Evolutionary conservation across 306 rosid species (phyloP), one percentile per base, ranked within the genome.

Genomic region (Fagus sylvatica): DNA sequence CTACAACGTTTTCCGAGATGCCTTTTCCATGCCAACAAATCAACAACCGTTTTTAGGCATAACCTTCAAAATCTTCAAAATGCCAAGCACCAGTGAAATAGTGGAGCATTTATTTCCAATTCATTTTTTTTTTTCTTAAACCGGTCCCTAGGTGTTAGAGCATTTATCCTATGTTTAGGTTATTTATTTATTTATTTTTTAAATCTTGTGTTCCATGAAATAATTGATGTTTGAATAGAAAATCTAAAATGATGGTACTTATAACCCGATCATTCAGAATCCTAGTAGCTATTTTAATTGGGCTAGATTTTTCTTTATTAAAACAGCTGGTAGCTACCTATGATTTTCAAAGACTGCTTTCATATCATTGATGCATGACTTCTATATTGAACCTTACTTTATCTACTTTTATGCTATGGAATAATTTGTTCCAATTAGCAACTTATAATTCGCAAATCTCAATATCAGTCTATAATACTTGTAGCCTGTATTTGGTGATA

Each of bases 321-420:
- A 74, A 70, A 66, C 64, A 56, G 76, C 66, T 72, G 30, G 56
- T 57, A 74, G 40, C 55, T 67, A 54, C 62, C 51, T 77, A 67
- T 49, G 30, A 53, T 71, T 70, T 64, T 37, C 30, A 3, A 39
- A 36, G 48, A 37, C 43, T 65, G 48, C 61, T 48, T 32, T 17
- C 37, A 48, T 75, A 34, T 75, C 9, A 6, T 17, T n/a, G 60
- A 9, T 64, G 48, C 57, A 48, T 34, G 61, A 46, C 19, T 53
- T 67, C 73, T 64, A 66, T 39, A 33, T 65, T 75, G 46, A 60
- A 59, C 15, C 39, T 8, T 42, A 49, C 30, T 62, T 48, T 5
- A 5, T 17, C n/a, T 48, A 66, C 15, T 53, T 76, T 34, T 51
- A 17, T 76, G 10, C 8, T 15, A 40, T 37, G 74, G 6, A 36